A percentile compares a stretch with the other conserved stretches of the same genome.
Evolutionary conservation across 257 asterid genomes (phyloP).

Genomic region (Capsicum pubescens): DNA sequence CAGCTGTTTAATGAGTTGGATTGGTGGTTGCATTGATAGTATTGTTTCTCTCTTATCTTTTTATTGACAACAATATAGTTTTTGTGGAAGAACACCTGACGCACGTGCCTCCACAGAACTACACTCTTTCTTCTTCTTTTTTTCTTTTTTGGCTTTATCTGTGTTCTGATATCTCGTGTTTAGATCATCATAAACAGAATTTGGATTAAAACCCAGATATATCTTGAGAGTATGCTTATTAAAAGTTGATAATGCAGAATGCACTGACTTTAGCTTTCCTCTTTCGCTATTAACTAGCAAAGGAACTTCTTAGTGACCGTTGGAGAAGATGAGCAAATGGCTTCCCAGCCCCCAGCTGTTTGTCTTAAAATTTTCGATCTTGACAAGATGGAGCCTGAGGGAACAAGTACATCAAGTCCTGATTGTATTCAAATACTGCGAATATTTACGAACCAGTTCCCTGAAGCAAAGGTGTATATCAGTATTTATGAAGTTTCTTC

Average conservation of each 20-base stretch:
- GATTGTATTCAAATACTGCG: slow-evolving; percentile 88
- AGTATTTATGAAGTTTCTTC: not conserved
- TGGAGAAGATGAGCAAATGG: slow-evolving; percentile 88
- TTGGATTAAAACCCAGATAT: not conserved
- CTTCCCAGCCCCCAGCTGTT: slow-evolving; percentile 64
- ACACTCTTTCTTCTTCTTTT: not conserved
- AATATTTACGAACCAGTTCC: slow-evolving; percentile 81
- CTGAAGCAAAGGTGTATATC: slow-evolving; percentile 78
- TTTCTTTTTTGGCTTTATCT: not conserved
- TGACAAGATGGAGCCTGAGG: slow-evolving; percentile 84
- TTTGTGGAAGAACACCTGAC: not conserved
- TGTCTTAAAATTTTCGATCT: slow-evolving; percentile 91
- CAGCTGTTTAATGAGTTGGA: not conserved
- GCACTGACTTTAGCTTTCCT: slow-evolving; percentile 27
- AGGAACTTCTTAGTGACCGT: slow-evolving; percentile 81
- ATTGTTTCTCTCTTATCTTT: not conserved
- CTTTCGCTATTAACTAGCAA: slow-evolving; percentile 62
- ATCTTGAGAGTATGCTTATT: not conserved
- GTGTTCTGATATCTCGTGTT: not conserved
- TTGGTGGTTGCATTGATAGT: not conserved
- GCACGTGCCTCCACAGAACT: not conserved
- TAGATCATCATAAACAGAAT: not conserved
- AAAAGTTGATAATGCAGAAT: not conserved
- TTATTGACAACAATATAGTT: not conserved
- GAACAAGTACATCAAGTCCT: slow-evolving; percentile 72